These are phyloP conservation scores for Cladophialophora exuberans DNA, from an alignment of 2,329 filamentous ascomycete species.

Conservation along the genomic window DNA sequence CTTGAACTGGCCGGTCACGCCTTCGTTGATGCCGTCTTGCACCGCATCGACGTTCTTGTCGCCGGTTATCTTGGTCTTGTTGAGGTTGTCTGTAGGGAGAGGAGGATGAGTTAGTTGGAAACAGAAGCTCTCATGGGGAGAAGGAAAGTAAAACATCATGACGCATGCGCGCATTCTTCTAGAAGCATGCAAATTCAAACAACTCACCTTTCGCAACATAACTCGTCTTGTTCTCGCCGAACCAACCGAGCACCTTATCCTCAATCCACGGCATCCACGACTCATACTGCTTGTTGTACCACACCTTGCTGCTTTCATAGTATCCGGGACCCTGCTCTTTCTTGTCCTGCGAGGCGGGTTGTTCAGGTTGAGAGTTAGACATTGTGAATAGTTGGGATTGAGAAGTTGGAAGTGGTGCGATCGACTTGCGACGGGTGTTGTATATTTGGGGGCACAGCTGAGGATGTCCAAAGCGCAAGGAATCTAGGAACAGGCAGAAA, in stretches of 20 bases:
- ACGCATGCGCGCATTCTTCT: background rate
- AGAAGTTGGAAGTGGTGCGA: background rate
- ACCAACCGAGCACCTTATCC: slow-evolving; percentile 71
- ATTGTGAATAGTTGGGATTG: background rate
- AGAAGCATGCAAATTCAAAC: no score
- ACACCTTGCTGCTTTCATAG: slow-evolving; percentile 62
- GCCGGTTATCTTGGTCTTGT: slow-evolving; percentile 71
- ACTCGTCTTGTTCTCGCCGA: slow-evolving; percentile 75
- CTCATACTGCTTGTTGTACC: slow-evolving; percentile 74
- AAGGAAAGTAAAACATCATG: background rate
- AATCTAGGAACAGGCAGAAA: no score
- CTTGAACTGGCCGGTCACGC: slow-evolving; percentile 66
- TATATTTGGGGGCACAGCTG: background rate
- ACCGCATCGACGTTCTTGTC: slow-evolving; percentile 68
- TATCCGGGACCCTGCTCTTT: background rate
- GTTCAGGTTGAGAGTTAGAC: background rate
- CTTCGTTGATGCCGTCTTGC: slow-evolving; percentile 68
- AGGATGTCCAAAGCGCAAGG: no score
- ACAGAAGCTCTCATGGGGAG: background rate
- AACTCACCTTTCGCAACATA: slow-evolving; percentile 70
- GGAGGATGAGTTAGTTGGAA: no score
- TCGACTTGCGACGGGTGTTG: background rate
- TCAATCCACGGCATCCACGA: slow-evolving; percentile 77
- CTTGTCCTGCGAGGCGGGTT: no score
- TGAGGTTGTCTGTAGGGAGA: slow-evolving; percentile 60